phyloP scores from a whole-genome alignment of 768 basidiomycete genomes.

The Leccinum variicolor region DNA sequence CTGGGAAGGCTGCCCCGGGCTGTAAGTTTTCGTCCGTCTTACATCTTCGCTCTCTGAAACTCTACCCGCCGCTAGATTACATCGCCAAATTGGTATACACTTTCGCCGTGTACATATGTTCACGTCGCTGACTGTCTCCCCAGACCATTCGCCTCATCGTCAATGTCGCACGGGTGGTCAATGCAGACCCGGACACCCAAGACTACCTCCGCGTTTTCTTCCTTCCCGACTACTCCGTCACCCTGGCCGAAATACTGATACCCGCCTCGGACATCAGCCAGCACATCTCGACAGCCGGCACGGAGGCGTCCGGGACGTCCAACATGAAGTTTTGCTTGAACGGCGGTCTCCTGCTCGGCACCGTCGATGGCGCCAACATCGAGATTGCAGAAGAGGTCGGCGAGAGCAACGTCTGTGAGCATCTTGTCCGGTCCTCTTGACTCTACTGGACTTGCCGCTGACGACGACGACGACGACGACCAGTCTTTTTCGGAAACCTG shows the following conservation, averaged over 20 bases:
- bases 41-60: conserved; percentile 3
- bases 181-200: conserved; percentile 79
- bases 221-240: conserved; percentile 93
- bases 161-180: conserved; percentile 71
- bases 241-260: conserved; percentile 78
- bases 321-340: conserved; percentile 92
- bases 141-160: conserved; percentile 92
- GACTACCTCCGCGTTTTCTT: conserved; percentile 88
- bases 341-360: conserved; percentile 85
- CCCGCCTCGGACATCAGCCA: conserved; percentile 94
- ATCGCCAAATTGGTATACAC: conserved; percentile 78
- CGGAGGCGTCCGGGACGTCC: conserved; percentile 80
- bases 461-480: background rate
- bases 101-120: no score
- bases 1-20: conserved; percentile 94
- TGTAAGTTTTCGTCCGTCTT: conserved; percentile 44
- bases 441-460: background rate
- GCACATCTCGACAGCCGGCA: conserved; percentile 97
- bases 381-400: conserved; percentile 97
- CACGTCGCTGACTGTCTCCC: background rate
- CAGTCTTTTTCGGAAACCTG: conserved; percentile 89
- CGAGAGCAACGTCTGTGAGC: conserved; percentile 79
- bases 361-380: conserved; percentile 94
- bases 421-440: no score
- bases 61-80: conserved; percentile 51